phyloP scores from a whole-genome alignment of 345 rosid species.

The Gossypium rotundifolium region DNA sequence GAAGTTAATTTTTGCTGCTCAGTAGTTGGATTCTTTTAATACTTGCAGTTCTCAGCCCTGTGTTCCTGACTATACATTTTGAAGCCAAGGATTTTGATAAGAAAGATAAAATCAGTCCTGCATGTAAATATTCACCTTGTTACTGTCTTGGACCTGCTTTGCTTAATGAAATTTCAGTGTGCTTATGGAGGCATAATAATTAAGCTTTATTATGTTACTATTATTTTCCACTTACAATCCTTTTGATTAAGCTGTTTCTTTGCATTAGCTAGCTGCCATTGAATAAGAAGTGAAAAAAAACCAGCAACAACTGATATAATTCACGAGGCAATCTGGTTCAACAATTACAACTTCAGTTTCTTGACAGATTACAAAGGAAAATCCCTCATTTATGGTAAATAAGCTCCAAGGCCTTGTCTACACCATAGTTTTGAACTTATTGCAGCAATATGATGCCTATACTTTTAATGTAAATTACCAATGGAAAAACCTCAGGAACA shows the following conservation, averaged over 20 bases:
- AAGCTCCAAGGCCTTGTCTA: neutral
- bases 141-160: neutral
- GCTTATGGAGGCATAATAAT: neutral
- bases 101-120: neutral
- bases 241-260: neutral
- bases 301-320: neutral
- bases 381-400: neutral
- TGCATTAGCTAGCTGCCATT: neutral
- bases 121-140: neutral
- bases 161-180: neutral
- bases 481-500: neutral
- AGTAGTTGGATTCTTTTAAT: neutral
- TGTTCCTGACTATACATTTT: neutral
- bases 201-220: neutral
- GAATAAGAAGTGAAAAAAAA: neutral
- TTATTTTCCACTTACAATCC: neutral
- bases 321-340: neutral
- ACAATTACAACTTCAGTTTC: neutral
- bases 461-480: neutral
- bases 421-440: neutral
- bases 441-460: neutral
- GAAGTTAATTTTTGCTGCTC: neutral
- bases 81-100: neutral
- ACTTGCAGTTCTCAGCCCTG: neutral
- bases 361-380: neutral